Percentiles rank a stretch among this genome's conserved stretches.
These are phyloP conservation scores for Zostera marina DNA, from an alignment of 116 monocot species.

Conservation along the genomic window DNA sequence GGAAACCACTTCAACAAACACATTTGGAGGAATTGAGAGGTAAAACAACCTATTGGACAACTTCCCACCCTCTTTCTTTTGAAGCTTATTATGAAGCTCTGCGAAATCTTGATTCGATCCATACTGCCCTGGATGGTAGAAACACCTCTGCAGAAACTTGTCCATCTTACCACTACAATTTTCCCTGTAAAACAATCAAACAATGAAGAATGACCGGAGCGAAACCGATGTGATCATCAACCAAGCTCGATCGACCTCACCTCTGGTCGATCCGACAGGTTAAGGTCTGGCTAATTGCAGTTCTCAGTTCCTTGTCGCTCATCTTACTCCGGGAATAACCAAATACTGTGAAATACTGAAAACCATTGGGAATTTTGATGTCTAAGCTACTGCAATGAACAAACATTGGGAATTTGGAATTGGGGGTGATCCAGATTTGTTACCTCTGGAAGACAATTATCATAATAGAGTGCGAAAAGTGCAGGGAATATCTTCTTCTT, in stretches of 20 bases:
- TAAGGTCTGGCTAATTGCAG: conserved; percentile 39
- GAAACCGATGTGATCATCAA: background rate
- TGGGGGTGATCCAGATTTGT: too few species aligned
- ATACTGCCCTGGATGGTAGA: conserved; percentile 61
- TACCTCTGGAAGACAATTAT: conserved; percentile 71
- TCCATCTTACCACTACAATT: conserved; percentile 61
- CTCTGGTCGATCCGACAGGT: conserved; percentile 56
- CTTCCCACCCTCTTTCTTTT: conserved; percentile 38
- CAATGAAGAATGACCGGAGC: background rate
- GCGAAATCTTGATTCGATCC: conserved; percentile 31
- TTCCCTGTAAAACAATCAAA: conserved; percentile 17
- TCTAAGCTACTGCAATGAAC: too few species aligned
- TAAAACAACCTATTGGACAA: conserved; percentile 48
- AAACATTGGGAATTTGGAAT: background rate
- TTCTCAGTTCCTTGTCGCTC: conserved; percentile 46
- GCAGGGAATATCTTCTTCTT: conserved; percentile 86
- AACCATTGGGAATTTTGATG: background rate
- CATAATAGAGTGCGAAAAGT: conserved; percentile 70
- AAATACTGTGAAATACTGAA: conserved; percentile 65
- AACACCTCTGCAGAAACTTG: conserved; percentile 54
- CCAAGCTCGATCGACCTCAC: too few species aligned
- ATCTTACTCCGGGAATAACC: conserved; percentile 66
- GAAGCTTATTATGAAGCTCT: conserved; percentile 44
- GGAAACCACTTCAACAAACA: conserved; percentile 45
- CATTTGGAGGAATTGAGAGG: conserved; percentile 58